Percentiles rank a stretch among this genome's conserved stretches.
These are phyloP conservation scores for Umbelopsis sp. DNA, from an alignment of 371 early-diverging fungal genomes.

Conservation along the genomic window DNA sequence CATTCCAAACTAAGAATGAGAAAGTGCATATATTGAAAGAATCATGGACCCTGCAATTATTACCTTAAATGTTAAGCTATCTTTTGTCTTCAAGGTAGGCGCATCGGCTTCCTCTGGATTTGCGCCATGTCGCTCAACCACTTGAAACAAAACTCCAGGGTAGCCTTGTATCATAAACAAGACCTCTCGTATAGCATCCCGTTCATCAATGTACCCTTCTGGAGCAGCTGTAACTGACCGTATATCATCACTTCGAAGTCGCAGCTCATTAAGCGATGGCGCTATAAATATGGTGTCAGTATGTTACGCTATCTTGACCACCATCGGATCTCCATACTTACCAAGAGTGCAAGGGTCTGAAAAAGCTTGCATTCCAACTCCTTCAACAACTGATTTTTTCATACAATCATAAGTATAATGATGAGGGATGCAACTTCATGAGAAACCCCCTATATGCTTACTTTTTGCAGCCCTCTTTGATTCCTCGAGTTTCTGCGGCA, in stretches of 20 bases:
- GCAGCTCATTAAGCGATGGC: not conserved
- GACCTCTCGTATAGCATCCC: slow-evolving; percentile 35
- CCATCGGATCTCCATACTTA: not conserved
- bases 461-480: not conserved
- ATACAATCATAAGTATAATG: not conserved
- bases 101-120: not conserved
- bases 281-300: not conserved
- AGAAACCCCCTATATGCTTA: not conserved
- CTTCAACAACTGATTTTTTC: not conserved
- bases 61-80: not conserved
- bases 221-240: not conserved
- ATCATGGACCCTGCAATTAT: not conserved
- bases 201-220: slow-evolving; percentile 28
- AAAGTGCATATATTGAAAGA: not conserved
- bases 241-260: slow-evolving; percentile 10
- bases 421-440: not conserved
- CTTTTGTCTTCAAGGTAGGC: not conserved
- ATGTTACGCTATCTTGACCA: too few species aligned
- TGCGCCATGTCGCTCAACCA: slow-evolving; percentile 7
- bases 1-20: not conserved
- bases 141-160: slow-evolving; percentile 30
- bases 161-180: slow-evolving; percentile 38
- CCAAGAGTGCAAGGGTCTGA: slow-evolving; percentile 6
- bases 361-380: slow-evolving; percentile 5
- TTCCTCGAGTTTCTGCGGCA: not conserved